Percentiles rank a stretch among this genome's conserved stretches.
Conservation (phyloP, 305 asterid species). For the Rubia peregrina region DNA sequence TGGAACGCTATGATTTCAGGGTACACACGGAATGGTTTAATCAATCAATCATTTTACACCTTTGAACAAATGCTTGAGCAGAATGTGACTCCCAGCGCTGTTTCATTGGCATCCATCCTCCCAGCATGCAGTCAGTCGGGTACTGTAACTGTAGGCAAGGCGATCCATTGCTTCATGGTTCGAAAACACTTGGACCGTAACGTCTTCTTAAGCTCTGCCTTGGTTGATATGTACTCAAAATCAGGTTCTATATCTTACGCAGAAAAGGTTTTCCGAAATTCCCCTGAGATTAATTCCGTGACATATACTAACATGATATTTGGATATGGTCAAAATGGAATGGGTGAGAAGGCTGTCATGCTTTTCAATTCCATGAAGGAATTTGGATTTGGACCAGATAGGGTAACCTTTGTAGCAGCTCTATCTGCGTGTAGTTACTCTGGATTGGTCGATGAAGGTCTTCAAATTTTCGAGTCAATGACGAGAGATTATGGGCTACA, state of each 20-base stretch:
- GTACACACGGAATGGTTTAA: slow-evolving; percentile 48
- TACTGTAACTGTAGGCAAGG: slow-evolving; percentile 55
- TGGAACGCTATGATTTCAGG: slow-evolving; percentile 93
- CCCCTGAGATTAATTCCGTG: slow-evolving; percentile 54
- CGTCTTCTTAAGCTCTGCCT: slow-evolving; percentile 64
- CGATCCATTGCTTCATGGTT: slow-evolving; percentile 53
- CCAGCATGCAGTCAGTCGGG: slow-evolving; percentile 75
- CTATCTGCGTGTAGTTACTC: slow-evolving; percentile 73
- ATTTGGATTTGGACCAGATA: slow-evolving; percentile 40
- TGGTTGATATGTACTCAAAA: slow-evolving; percentile 91
- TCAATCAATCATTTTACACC: slow-evolving; percentile 44
- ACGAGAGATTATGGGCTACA: slow-evolving; percentile 40
- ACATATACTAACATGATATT: slow-evolving; percentile 78
- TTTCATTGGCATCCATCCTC: slow-evolving; percentile 75
- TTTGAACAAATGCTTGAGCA: slow-evolving; percentile 59
- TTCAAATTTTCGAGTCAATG: slow-evolving; percentile 58
- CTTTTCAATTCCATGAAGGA: slow-evolving; percentile 48
- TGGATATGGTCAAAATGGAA: slow-evolving; percentile 87
- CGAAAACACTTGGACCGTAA: slow-evolving; percentile 53
- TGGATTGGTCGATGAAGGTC: slow-evolving; percentile 60
- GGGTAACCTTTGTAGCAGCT: slow-evolving; percentile 51
- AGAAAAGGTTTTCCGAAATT: slow-evolving; percentile 46
- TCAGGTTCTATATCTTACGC: slow-evolving; percentile 57
- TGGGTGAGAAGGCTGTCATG: slow-evolving; percentile 58
- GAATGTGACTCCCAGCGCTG: slow-evolving; percentile 54